Conservation (phyloP, 2,329 filamentous ascomycete genomes). For the Alternaria sp. region DNA sequence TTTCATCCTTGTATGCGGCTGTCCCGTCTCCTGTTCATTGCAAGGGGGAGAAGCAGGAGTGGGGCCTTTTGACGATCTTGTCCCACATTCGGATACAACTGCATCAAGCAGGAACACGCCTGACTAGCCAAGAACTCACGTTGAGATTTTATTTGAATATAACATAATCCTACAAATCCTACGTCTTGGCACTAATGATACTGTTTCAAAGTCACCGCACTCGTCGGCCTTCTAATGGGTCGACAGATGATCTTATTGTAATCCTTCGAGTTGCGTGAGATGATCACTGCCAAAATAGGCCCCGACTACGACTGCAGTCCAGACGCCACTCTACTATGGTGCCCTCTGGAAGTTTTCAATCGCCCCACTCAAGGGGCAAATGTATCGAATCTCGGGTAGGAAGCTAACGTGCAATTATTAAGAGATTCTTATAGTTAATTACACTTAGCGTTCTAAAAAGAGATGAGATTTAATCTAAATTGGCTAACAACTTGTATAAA, state of each 20-base stretch:
- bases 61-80: neutral
- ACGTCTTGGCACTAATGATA: neutral
- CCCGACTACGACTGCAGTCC: neutral
- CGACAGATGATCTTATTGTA: neutral
- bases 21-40: neutral
- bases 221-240: neutral
- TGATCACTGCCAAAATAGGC: neutral
- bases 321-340: neutral
- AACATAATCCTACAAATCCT: slow-evolving; percentile 1
- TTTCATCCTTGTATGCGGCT: neutral
- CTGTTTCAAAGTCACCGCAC: neutral
- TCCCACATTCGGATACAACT: neutral
- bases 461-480: no score
- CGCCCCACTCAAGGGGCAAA: no score
- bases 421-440: no score
- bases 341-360: no score
- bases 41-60: neutral
- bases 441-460: no score
- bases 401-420: no score
- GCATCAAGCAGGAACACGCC: neutral
- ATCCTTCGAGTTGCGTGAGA: neutral
- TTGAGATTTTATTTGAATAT: neutral
- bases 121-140: neutral
- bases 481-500: no score
- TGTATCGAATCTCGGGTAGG: no score